These are phyloP conservation scores for Saccharum officinarum DNA, from an alignment of 176 grass and related monocot genomes.

Conservation along the genomic window DNA sequence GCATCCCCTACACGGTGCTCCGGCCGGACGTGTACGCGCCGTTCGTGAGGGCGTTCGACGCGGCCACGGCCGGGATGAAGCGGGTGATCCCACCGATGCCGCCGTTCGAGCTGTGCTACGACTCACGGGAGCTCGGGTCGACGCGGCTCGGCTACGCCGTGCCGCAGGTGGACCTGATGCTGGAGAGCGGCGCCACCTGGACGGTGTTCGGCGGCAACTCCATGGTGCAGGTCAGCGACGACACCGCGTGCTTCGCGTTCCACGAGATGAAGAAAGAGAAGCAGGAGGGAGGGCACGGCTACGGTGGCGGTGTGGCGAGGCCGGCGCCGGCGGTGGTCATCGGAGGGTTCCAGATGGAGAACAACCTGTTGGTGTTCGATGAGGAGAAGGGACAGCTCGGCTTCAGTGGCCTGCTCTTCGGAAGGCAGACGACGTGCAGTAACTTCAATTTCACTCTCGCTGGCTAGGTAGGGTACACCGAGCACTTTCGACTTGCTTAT, in stretches of 20 bases:
- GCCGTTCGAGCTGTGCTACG: slow-evolving; percentile 57
- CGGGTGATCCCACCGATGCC: slow-evolving; percentile 11
- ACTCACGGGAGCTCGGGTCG: slow-evolving; percentile 25
- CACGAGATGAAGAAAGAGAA: slow-evolving; percentile 16
- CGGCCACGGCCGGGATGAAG: background rate
- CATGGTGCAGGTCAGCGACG: slow-evolving; percentile 33
- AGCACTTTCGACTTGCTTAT: background rate
- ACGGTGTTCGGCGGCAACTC: slow-evolving; percentile 54
- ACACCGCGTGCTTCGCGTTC: slow-evolving; percentile 54
- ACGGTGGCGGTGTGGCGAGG: background rate
- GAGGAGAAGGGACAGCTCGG: slow-evolving; percentile 33
- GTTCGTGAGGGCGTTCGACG: slow-evolving; percentile 38
- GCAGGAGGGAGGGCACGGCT: background rate
- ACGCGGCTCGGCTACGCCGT: slow-evolving; percentile 52
- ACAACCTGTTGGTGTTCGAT: slow-evolving; percentile 65
- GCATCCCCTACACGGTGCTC: slow-evolving; percentile 40
- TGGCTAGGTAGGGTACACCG: background rate
- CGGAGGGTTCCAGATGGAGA: slow-evolving; percentile 70
- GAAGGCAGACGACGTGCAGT: slow-evolving; percentile 35
- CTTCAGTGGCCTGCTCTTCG: slow-evolving; percentile 30
- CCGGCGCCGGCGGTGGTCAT: slow-evolving; percentile 37
- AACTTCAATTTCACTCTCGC: slow-evolving; percentile 56
- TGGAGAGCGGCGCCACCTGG: slow-evolving; percentile 51
- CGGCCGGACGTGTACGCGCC: slow-evolving; percentile 44
- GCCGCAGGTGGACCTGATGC: slow-evolving; percentile 43